Base-by-base conservation (phyloP, 2,329 filamentous ascomycete genomes). In the Penicillium sp. region DNA sequence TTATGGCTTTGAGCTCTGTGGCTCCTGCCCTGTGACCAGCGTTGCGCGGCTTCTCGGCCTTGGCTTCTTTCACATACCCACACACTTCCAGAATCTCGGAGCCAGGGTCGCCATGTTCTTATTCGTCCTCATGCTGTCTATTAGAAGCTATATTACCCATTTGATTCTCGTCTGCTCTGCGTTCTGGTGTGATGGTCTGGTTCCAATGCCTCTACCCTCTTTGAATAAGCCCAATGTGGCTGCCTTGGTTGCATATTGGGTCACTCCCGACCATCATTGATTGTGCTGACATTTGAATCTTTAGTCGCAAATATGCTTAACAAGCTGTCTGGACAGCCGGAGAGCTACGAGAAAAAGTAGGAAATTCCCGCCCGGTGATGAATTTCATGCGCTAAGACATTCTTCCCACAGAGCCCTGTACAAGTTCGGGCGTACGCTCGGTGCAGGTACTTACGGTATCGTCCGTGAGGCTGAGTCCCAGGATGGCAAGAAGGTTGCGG, bases 341-440 rank as follows among this genome's bases (percentile, higher is more conserved):
- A 95, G 63, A 96, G 89, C 77, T 98, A 98, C 78, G 93, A 97
- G 71, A 95, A 95, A 76, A 98, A 98, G 89, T 95, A 76, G 66
- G 77, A 66, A 50, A 25, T 33, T 42, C 37, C 23, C 32, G 15
- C 18, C n/a, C 18, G 9, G 18, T 3, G 6, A 10, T 33, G 33
- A 37, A 20, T 31, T 8, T 4, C 40, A 45, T 47, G 31, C 32
- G 47, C 51, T 40, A 12, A 46, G 25, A 35, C 31, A n/a, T 37
- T 13, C 57, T 39, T 37, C 57, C 47, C 10, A 25, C 69, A 93
- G 88, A 73, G 78, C 88, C 56, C 88, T 87, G 71, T 98, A 98
- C 74, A 84, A 81, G 62, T 95, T 98, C 72, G 93, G 93, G 64
- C 84, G 87, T 70, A 97, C 92, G 23, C 82, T 98, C 51, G 93